These are phyloP conservation scores for Eucalyptus marginata DNA, from an alignment of 345 rosid species.

Conservation along the genomic window DNA sequence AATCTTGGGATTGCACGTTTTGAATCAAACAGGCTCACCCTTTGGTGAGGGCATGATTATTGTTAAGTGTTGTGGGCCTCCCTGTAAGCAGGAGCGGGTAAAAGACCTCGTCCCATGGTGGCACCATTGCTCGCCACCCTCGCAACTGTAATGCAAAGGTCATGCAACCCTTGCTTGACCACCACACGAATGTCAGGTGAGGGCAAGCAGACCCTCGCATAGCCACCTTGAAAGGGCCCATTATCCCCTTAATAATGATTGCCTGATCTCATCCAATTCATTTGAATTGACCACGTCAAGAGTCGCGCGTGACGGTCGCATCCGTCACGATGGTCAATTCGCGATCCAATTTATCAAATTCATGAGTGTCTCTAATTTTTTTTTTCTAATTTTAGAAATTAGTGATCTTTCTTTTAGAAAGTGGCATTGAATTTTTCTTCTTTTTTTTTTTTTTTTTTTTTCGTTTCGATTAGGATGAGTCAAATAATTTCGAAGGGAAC, in stretches of 20 bases:
- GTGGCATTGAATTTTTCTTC: background rate
- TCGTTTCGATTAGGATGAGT: background rate
- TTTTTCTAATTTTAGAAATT: too few relatives aligned
- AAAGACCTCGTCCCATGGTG: too few relatives aligned
- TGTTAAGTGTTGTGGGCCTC: too few relatives aligned
- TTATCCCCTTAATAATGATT: fast-evolving
- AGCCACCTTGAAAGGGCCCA: background rate
- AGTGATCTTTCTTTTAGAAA: background rate
- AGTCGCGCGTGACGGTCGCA: fast-evolving
- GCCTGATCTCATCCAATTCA: too few relatives aligned
- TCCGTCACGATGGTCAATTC: fast-evolving
- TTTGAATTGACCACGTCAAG: fast-evolving
- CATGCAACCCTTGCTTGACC: too few relatives aligned
- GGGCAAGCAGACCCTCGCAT: background rate
- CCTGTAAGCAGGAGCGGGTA: too few relatives aligned
- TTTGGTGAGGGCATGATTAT: background rate
- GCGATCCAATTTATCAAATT: too few relatives aligned
- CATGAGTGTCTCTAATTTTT: background rate
- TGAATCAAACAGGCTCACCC: background rate
- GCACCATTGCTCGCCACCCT: background rate
- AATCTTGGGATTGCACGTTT: too few relatives aligned
- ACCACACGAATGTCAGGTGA: background rate
- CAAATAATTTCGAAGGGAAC: background rate
- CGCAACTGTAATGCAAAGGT: too few relatives aligned
- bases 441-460: too few relatives aligned